These are phyloP conservation scores for Takashimella koratensis DNA, from an alignment of 1,284 basidiomycete genomes.

Conservation along the genomic window DNA sequence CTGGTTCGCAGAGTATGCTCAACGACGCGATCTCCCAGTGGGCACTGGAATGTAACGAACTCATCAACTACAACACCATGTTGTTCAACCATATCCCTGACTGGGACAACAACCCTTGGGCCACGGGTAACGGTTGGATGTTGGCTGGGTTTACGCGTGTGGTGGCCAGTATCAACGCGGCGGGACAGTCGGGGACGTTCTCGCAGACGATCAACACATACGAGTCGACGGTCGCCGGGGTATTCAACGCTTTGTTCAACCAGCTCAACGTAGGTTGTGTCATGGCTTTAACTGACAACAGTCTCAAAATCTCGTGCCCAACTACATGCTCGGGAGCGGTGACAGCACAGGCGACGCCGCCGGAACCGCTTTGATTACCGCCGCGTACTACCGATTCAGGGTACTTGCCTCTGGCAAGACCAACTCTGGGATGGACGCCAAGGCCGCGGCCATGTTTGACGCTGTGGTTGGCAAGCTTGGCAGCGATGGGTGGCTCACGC, in stretches of 20 bases:
- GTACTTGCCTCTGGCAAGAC: too few species aligned
- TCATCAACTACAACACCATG: conserved; percentile 44
- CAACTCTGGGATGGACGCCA: conserved; percentile 9
- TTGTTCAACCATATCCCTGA: conserved; percentile 55
- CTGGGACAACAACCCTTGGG: conserved; percentile 57
- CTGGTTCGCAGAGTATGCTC: too few species aligned
- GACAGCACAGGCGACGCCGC: conserved; percentile 25
- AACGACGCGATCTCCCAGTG: conserved; percentile 54
- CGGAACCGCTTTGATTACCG: conserved; percentile 31
- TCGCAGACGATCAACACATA: conserved; percentile 52
- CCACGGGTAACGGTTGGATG: conserved; percentile 51
- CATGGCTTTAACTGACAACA: too few species aligned
- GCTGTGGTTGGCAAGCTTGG: conserved; percentile 27
- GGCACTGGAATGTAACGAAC: conserved; percentile 52
- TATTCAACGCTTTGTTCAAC: conserved; percentile 51
- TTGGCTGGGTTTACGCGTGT: conserved; percentile 23
- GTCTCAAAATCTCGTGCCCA: conserved; percentile 30
- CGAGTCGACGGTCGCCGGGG: conserved; percentile 48
- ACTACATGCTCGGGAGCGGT: conserved; percentile 28
- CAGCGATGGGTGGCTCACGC: conserved; percentile 21
- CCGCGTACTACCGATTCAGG: conserved; percentile 37
- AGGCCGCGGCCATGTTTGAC: conserved; percentile 26
- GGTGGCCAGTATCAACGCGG: conserved; percentile 17
- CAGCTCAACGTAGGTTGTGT: conserved; percentile 49
- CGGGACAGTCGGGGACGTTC: conserved; percentile 6